Conservation (phyloP, 441 rosid genomes). For the Isatis lusitanica region DNA sequence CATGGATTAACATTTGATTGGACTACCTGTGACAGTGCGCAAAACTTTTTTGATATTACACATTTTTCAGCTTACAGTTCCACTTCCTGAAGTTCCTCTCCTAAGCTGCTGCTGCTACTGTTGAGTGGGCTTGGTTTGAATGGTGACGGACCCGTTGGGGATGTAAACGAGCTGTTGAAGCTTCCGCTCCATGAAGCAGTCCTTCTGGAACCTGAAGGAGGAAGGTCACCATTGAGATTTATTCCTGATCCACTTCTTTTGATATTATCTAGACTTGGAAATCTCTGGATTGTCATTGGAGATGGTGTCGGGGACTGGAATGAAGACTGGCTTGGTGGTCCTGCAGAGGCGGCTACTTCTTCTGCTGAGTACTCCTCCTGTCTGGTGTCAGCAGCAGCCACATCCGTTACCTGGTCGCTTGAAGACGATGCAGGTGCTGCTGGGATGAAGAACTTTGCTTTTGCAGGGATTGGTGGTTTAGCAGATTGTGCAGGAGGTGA, state of each 20-base stretch:
- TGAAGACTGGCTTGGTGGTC: constrained; percentile 24
- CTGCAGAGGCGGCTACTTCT: constrained; percentile 42
- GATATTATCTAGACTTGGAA: constrained; percentile 78
- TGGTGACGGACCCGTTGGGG: constrained; percentile 39
- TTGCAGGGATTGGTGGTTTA: constrained; percentile 71
- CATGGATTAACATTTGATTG: constrained; percentile 34
- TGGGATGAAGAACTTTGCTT: constrained; percentile 86
- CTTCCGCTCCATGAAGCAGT: constrained; percentile 91
- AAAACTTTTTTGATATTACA: constrained; percentile 34
- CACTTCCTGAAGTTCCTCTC: constrained; percentile 87
- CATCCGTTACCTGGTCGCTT: constrained; percentile 49
- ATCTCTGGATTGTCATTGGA: constrained; percentile 54
- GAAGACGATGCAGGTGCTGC: constrained; percentile 45
- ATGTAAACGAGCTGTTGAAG: constrained; percentile 39
- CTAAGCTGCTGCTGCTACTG: constrained; percentile 46
- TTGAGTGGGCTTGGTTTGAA: constrained; percentile 41
- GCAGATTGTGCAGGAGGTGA: constrained; percentile 64
- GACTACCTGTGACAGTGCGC: constrained; percentile 31
- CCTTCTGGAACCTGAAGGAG: constrained; percentile 52
- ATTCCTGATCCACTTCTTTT: constrained; percentile 31
- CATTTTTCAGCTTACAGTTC: constrained; percentile 43
- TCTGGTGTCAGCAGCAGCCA: constrained; percentile 50
- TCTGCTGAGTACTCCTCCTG: constrained; percentile 42
- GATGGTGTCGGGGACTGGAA: constrained; percentile 45
- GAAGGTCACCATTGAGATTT: constrained; percentile 33